A percentile compares a stretch with the other conserved stretches of the same genome.
Evolutionary conservation across 1,139 yeast genomes (phyloP).

Genomic region (Geotrichum klebahnii): DNA sequence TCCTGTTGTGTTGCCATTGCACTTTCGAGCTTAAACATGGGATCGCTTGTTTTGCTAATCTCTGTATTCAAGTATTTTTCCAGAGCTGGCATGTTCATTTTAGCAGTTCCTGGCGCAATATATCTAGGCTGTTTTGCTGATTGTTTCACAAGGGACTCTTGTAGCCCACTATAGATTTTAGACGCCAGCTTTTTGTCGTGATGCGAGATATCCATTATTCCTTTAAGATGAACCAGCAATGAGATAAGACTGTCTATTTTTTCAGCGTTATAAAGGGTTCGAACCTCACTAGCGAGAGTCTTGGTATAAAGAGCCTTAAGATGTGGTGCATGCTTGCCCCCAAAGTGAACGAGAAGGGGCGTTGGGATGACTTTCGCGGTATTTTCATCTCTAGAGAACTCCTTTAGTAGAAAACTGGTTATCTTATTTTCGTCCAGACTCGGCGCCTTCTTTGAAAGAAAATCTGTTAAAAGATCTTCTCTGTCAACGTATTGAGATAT

Average conservation of each 20-base stretch:
- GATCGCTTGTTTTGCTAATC: not conserved
- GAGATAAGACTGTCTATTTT: not conserved
- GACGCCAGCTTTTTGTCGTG: conserved; percentile 24
- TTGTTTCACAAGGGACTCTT: too few species aligned
- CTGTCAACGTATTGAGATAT: not conserved
- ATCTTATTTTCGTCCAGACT: not conserved
- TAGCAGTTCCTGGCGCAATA: not conserved
- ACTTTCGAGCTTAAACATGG: not conserved
- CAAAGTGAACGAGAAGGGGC: too few species aligned
- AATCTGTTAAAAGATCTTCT: not conserved
- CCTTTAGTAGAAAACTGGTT: too few species aligned
- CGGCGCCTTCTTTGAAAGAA: not conserved
- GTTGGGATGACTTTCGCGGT: too few species aligned
- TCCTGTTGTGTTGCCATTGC: conserved; percentile 18
- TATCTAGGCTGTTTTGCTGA: conserved; percentile 2
- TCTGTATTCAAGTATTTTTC: not conserved
- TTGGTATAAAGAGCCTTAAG: not conserved
- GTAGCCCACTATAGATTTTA: conserved; percentile 23
- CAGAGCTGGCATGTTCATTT: conserved; percentile 2
- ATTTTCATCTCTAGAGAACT: too few species aligned
- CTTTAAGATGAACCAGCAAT: conserved; percentile 24
- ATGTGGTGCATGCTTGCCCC: too few species aligned
- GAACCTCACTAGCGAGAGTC: not conserved
- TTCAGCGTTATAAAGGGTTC: not conserved
- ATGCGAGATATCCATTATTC: conserved; percentile 17